A percentile compares a stretch with the other conserved stretches of the same genome.
These are phyloP conservation scores for Pleurotus platypus DNA, from an alignment of 768 basidiomycete genomes.

Conservation along the genomic window DNA sequence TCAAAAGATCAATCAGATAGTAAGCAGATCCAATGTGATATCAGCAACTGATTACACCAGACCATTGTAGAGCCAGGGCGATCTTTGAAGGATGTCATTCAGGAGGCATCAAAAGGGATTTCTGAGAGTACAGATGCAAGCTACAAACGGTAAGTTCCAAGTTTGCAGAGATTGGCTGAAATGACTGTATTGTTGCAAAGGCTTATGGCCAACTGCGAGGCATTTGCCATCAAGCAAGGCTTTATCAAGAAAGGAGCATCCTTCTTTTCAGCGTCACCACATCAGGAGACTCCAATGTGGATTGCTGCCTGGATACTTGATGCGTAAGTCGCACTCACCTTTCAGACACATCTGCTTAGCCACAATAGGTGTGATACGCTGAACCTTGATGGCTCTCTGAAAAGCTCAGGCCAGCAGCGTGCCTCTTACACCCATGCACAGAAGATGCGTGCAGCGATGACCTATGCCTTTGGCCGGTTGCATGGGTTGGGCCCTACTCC, in stretches of 20 bases:
- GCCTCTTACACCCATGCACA: constrained; percentile 18
- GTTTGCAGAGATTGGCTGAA: neutral
- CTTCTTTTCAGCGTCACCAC: constrained; percentile 23
- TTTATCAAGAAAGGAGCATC: constrained; percentile 13
- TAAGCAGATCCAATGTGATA: neutral
- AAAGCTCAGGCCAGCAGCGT: constrained; percentile 2
- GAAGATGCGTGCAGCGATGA: constrained; percentile 20
- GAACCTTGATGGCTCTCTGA: constrained; percentile 11
- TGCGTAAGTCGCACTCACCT: too few species aligned
- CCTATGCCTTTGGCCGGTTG: constrained; percentile 18
- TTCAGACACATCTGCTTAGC: too few species aligned
- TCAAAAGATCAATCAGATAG: neutral
- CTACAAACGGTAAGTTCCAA: constrained; percentile 21
- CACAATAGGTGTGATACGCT: too few species aligned
- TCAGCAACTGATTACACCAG: neutral
- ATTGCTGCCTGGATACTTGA: too few species aligned
- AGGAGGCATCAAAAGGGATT: constrained; percentile 25
- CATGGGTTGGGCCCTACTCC: constrained; percentile 19
- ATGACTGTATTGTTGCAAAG: constrained; percentile 4
- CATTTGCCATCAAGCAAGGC: constrained; percentile 12
- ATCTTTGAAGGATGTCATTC: constrained; percentile 11
- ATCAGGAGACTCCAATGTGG: too few species aligned
- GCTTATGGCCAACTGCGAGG: constrained; percentile 13
- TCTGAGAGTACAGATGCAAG: constrained; percentile 22
- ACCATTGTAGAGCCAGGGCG: neutral